A percentile compares a stretch with the other conserved stretches of the same genome.
These are phyloP conservation scores for Adansonia digitata DNA, from an alignment of 345 rosid species.

Conservation along the genomic window DNA sequence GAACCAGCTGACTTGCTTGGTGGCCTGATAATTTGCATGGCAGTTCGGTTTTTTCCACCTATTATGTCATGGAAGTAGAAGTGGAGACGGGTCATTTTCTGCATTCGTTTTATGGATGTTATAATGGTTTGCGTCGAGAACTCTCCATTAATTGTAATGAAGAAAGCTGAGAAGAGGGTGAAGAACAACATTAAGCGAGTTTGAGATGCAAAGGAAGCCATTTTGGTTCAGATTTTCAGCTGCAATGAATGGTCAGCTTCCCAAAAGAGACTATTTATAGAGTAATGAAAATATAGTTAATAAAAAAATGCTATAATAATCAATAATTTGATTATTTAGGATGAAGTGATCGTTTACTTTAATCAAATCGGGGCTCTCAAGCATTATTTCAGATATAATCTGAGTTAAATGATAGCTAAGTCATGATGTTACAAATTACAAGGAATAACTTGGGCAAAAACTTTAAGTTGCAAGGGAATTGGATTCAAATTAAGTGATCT, in stretches of 20 bases:
- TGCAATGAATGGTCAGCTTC: neutral
- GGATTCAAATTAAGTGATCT: too few species aligned
- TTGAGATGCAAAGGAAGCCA: conserved; percentile 1
- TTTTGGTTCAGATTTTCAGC: neutral
- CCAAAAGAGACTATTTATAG: conserved; percentile 1
- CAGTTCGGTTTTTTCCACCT: conserved; percentile 19
- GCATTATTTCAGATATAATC: too few species aligned
- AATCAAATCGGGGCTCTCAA: too few species aligned
- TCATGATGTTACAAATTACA: too few species aligned
- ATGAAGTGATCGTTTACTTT: neutral
- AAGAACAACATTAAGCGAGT: neutral
- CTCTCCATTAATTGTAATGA: neutral
- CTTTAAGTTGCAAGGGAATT: too few species aligned
- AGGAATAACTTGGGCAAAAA: too few species aligned
- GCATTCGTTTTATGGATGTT: conserved; percentile 12
- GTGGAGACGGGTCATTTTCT: conserved; percentile 21
- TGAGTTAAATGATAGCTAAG: too few species aligned
- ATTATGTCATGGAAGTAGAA: conserved; percentile 31
- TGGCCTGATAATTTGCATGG: conserved; percentile 17
- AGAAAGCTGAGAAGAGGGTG: conserved; percentile 9
- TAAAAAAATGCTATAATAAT: too few species aligned
- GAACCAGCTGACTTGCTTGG: neutral
- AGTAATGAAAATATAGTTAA: too few species aligned
- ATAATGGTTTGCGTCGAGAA: neutral
- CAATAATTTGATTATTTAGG: too few species aligned